Evolutionary conservation across 164 flowering plant species (phyloP), one percentile per base, ranked within the genome.

Genomic region (Chimonanthus salicifolius): DNA sequence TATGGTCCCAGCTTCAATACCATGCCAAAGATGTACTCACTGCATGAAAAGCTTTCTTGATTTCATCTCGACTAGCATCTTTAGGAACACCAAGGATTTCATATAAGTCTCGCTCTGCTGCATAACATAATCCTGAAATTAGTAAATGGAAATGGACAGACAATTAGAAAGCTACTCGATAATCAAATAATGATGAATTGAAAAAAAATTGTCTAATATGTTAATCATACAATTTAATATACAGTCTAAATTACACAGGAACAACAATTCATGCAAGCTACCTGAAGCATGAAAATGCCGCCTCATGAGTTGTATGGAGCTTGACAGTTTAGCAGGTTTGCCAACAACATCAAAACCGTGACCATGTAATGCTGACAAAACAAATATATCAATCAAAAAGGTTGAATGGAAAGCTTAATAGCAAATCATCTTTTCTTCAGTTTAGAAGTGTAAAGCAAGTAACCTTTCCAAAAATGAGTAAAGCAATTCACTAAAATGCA

Each of bases 31-130:
- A 62, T 70, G 44, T 48, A 66, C 94, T 74, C 70, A 90, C 99
- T 72, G 73, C 82, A 80, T 84, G 96, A 81, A 83, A 95, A 48
- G 97, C 94, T 89, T 92, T 91, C 76, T 87, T 95, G 48, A 95
- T 95, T 78, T 92, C 97, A 69, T 88, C 90, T 45, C 77, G 84
- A 69, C 80, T 83, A 46, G 98, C 99, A 82, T 82, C 78, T 67
- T 83, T 80, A 11, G 89, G 76, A 64, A 92, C 89, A 63, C 96
- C 97, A 49, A 95, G 92, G 67, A 88, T 77, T 66, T 89, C 86
- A 79, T 95, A 94, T 67, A 88, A 87, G 77, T 85, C 89, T 49
- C 77, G 83, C 71, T 78, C 77, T 49, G 62, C 49, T 0, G 87
- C 82, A 51, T 47, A 76, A 74, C 76, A 71, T 64, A 60, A 44